Percentiles rank a stretch among this genome's conserved stretches.
Evolutionary conservation across 2,329 filamentous ascomycete genomes (phyloP).

Genomic region (Cercospora zeina): DNA sequence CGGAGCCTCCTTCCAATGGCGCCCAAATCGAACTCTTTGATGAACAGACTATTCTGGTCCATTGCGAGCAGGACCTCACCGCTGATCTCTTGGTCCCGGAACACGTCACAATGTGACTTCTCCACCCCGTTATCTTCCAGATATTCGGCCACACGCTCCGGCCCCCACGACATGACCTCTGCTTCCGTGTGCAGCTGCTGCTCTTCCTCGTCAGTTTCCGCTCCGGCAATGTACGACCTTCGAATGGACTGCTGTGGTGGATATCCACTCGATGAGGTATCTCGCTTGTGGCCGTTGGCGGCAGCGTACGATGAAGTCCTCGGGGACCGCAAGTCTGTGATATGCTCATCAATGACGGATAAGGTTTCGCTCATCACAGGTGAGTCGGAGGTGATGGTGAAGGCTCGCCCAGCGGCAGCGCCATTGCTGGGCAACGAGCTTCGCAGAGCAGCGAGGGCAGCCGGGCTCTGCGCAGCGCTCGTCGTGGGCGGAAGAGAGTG

Average conservation of each 20-base stretch:
- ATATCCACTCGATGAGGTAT: slow-evolving; percentile 73
- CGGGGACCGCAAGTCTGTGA: slow-evolving; percentile 75
- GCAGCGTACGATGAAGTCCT: slow-evolving; percentile 48
- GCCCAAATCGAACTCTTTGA: slow-evolving; percentile 92
- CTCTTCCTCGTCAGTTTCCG: slow-evolving; percentile 94
- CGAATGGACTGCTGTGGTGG: slow-evolving; percentile 71
- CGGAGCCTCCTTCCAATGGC: slow-evolving; percentile 86
- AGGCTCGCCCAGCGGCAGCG: slow-evolving; percentile 17
- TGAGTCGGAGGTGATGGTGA: slow-evolving; percentile 36
- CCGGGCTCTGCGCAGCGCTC: slow-evolving; percentile 20
- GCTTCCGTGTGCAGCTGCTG: slow-evolving; percentile 65
- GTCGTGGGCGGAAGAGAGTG: slow-evolving; percentile 20
- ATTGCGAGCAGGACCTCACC: slow-evolving; percentile 91
- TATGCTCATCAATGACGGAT: slow-evolving; percentile 95
- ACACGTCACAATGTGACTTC: slow-evolving; percentile 87
- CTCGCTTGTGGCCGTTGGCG: slow-evolving; percentile 40
- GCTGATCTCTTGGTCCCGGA: slow-evolving; percentile 91
- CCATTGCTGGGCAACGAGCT: slow-evolving; percentile 28
- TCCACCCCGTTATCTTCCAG: slow-evolving; percentile 84
- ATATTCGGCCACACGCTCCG: slow-evolving; percentile 83
- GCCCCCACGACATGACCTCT: slow-evolving; percentile 78
- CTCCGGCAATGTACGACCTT: slow-evolving; percentile 86
- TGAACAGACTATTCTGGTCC: slow-evolving; percentile 91
- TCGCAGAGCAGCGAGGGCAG: slow-evolving; percentile 29
- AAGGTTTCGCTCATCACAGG: slow-evolving; percentile 91